A percentile compares a stretch with the other conserved stretches of the same genome.
Conservation (phyloP, 176 grass and related monocot genomes). For the Oropetium thomaeum region DNA sequence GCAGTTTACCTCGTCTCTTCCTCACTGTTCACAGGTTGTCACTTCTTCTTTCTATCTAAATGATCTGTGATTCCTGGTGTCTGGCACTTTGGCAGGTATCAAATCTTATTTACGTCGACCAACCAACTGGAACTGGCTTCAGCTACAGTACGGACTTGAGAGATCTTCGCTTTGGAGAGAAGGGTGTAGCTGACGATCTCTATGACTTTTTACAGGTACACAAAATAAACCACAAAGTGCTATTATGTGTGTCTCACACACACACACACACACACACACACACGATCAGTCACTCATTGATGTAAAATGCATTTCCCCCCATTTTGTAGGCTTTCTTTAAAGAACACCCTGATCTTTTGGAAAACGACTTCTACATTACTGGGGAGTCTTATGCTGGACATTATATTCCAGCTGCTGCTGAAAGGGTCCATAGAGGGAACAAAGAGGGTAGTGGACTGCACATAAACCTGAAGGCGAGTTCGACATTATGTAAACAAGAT, state of each 20-base stretch:
- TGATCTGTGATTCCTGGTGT: background rate
- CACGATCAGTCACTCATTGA: background rate
- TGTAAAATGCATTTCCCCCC: background rate
- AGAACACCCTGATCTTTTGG: background rate
- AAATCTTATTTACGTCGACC: constrained; percentile 2
- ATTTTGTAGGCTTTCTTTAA: constrained; percentile 9
- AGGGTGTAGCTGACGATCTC: constrained; percentile 7
- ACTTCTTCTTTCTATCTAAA: background rate
- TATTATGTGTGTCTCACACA: background rate
- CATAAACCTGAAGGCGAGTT: background rate
- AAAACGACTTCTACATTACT: background rate
- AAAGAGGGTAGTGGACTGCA: background rate
- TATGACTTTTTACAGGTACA: constrained; percentile 5
- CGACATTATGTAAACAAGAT: background rate
- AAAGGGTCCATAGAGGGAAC: background rate
- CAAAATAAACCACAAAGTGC: background rate
- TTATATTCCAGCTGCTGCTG: background rate
- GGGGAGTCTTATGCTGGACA: background rate
- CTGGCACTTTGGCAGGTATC: background rate
- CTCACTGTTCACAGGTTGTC: background rate
- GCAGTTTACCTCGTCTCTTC: background rate
- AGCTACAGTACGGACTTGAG: background rate
- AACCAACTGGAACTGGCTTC: constrained; percentile 12
- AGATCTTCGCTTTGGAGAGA: constrained; percentile 13
- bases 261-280: too few relatives aligned